These are phyloP conservation scores for Saccharomyces hybrid DNA, from an alignment of 1,139 yeast species.

Conservation along the genomic window DNA sequence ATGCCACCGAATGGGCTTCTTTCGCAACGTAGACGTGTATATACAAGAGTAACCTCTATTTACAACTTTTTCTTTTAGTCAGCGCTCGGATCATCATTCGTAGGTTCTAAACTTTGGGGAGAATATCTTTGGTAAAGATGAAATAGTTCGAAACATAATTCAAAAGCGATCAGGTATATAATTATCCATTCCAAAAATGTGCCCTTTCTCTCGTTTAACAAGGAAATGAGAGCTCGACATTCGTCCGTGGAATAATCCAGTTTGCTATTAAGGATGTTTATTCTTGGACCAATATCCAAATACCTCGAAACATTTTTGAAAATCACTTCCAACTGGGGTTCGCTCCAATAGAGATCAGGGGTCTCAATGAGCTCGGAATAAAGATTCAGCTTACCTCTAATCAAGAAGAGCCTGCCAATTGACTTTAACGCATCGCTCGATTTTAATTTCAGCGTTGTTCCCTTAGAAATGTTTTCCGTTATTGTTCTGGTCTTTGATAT, in stretches of 20 bases:
- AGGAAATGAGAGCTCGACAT: slow-evolving; percentile 66
- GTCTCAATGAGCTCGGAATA: slow-evolving; percentile 89
- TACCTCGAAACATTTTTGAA: slow-evolving; percentile 63
- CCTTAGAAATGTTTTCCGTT: slow-evolving; percentile 60
- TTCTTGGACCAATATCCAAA: slow-evolving; percentile 70
- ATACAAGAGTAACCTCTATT: neutral
- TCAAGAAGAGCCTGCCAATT: slow-evolving; percentile 65
- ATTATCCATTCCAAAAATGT: slow-evolving; percentile 83
- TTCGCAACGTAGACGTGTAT: no score
- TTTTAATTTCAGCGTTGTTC: slow-evolving; percentile 47
- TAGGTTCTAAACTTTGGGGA: neutral
- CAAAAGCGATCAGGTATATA: slow-evolving; percentile 71
- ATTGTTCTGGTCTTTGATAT: slow-evolving; percentile 54
- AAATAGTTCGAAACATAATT: slow-evolving; percentile 69
- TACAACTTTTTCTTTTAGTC: neutral
- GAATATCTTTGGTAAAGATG: slow-evolving; percentile 38
- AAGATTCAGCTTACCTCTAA: slow-evolving; percentile 74
- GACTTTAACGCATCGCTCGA: slow-evolving; percentile 59
- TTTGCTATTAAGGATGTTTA: slow-evolving; percentile 71
- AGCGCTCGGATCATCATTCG: neutral
- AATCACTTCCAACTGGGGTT: slow-evolving; percentile 70
- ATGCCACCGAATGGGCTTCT: no score
- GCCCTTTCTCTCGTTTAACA: slow-evolving; percentile 68
- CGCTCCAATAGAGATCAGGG: slow-evolving; percentile 90
- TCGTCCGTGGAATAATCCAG: slow-evolving; percentile 88